Evolutionary conservation across 148 eudicot genomes (phyloP), one percentile per base, ranked within the genome.

Genomic region (Spergularia bocconei): DNA sequence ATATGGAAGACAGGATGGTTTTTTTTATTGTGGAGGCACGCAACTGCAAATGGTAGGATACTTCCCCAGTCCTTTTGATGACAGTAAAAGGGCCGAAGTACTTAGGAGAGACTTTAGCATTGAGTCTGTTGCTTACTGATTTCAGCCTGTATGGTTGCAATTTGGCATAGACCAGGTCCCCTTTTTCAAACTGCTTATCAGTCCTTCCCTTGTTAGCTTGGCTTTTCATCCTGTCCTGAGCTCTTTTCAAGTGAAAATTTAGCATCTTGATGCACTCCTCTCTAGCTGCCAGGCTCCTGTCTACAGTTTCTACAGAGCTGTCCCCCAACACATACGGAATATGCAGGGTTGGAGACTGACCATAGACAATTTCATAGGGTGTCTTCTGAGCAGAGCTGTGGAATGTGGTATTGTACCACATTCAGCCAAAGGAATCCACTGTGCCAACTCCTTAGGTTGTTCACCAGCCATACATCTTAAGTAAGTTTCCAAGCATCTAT

Each of bases 391-490:
- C 5, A 23, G 67, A 2, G 2, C 13, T 13, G 41, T 68, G 79
- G 9, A 5, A 76, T 0, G 55, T 17, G 6, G 66, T 68, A 9
- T 76, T 67, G 14, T 67, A 67, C 79, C 73, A 76, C 48, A 76
- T 23, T 76, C 79, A 8, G 20, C 67, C 67, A 61, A 17, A 1
- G 67, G 73, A 3, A 76, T 21, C 20, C 13, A 39, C 2, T 57
- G 33, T 2, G 20, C 23, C 73, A 59, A 76, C 13, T 67, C 17
- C 2, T 41, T 55, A 0, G 79, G 79, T 0, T 68, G 12, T 4
- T 19, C n/a, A 19, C 67, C 15, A 4, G 16, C 8, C 16, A 67
- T 39, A 16, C 73, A 76, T 11, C 79, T 60, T 0, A 76, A 15
- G 54, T 76, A 76, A 1, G 50, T 50, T 47, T 76, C 73, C 17